These are phyloP conservation scores for Lactarius deliciosus DNA, from an alignment of 768 basidiomycete genomes.

Conservation along the genomic window DNA sequence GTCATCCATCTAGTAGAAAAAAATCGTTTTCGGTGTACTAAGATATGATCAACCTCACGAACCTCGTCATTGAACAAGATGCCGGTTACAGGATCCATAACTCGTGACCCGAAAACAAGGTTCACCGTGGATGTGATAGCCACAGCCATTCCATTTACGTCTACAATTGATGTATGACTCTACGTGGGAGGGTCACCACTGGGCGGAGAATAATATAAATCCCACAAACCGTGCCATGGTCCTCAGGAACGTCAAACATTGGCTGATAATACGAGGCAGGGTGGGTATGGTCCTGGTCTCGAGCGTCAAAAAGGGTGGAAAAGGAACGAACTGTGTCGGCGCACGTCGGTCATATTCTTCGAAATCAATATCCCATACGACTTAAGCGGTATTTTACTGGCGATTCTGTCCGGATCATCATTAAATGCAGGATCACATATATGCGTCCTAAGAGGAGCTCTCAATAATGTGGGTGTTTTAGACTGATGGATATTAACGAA, in stretches of 20 bases:
- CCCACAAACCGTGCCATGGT: constrained; percentile 77
- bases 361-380: constrained; percentile 60
- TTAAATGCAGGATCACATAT: constrained; percentile 76
- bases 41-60: constrained; percentile 23
- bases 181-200: constrained; percentile 35
- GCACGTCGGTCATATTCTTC: constrained; percentile 79
- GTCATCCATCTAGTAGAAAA: constrained; percentile 70
- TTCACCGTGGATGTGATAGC: constrained; percentile 89
- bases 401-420: constrained; percentile 55
- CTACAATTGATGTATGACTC: constrained; percentile 85
- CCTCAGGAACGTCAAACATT: constrained; percentile 68
- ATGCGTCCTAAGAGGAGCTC: constrained; percentile 57
- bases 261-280: constrained; percentile 81
- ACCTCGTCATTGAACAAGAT: constrained; percentile 89
- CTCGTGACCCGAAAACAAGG: constrained; percentile 82
- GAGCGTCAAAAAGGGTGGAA: not conserved
- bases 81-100: constrained; percentile 85
- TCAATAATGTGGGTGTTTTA: constrained; percentile 1
- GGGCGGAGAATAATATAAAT: not conserved
- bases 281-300: constrained; percentile 73
- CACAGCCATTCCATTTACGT: constrained; percentile 84
- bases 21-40: not conserved
- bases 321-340: constrained; percentile 30
- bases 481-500: constrained; percentile 31
- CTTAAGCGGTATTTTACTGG: constrained; percentile 61